Evolutionary conservation across 306 rosid genomes (phyloP), one percentile per base, ranked within the genome.

Genomic region (Boehmeria nivea): DNA sequence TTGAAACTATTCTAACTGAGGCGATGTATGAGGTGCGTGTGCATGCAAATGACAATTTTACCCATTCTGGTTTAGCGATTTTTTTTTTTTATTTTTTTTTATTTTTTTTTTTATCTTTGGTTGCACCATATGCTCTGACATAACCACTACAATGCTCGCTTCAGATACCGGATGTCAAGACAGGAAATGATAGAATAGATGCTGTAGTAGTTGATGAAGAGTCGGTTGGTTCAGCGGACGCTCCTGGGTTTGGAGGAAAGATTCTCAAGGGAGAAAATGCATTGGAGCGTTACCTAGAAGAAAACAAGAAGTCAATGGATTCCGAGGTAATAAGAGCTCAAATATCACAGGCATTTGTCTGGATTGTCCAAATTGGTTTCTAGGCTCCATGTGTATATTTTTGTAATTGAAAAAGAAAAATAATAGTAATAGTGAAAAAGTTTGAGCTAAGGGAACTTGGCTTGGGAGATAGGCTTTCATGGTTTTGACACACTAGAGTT

Each of bases 11-110:
- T 70, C 82, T 90, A 65, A 87, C 95, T 6, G 95, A 90, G 55
- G 83, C 95, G 54, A 90, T 90, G 98, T 90, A 67, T 58, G 98
- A 90, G 94, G 98, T 86, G 72, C 48, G 65, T 58, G 2, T n/a
- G n/a, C n/a, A n/a, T n/a, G n/a, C n/a, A n/a, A n/a, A n/a, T n/a
- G n/a, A n/a, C n/a, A n/a, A n/a, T n/a, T n/a, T n/a, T n/a, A n/a
- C n/a, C 15, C 37, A 25, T 39, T 8, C 54, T 13, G n/a, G 0
- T 1, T 19, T 12, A 25, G 0, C n/a, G 5, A 9, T 49, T 12
- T 11, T 24, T 19, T 15, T 49, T 12, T 49, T n/a, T n/a, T n/a
- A n/a, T n/a, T n/a, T n/a, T n/a, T 9, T 6, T 9, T 17, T 10
- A 27, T 6, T 15, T 26, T 23, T 12, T 9, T 14, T 51, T 15